These are phyloP conservation scores for Chernovozyma sophiae-reginae DNA, from an alignment of 1,139 yeast genomes.

Conservation along the genomic window DNA sequence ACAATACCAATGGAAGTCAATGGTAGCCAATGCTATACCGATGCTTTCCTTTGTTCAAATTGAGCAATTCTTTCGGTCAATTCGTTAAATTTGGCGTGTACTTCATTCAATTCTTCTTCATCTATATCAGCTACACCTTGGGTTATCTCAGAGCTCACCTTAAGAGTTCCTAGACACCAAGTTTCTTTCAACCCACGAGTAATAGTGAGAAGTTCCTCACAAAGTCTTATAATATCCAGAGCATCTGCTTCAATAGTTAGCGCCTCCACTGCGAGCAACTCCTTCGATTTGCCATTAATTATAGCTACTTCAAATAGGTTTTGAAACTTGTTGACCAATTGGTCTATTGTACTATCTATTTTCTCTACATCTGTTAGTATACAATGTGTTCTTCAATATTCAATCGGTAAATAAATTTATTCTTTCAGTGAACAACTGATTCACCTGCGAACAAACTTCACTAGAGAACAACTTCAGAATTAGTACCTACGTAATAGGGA, in stretches of 20 bases:
- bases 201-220: slow-evolving; percentile 49
- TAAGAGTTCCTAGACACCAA: slow-evolving; percentile 55
- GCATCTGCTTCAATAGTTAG: slow-evolving; percentile 54
- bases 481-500: slow-evolving; percentile 37
- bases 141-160: slow-evolving; percentile 19
- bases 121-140: slow-evolving; percentile 15
- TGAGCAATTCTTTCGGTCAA: slow-evolving; percentile 37
- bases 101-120: slow-evolving; percentile 18
- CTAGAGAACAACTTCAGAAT: too few relatives aligned
- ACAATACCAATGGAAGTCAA: too few relatives aligned
- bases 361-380: slow-evolving; percentile 24
- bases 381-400: too few relatives aligned
- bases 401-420: too few relatives aligned
- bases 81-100: slow-evolving; percentile 37
- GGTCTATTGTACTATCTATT: slow-evolving; percentile 40
- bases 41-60: slow-evolving; percentile 14
- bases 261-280: slow-evolving; percentile 50
- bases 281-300: slow-evolving; percentile 45
- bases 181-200: slow-evolving; percentile 50
- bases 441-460: too few relatives aligned
- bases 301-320: slow-evolving; percentile 42
- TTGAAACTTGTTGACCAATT: slow-evolving; percentile 39
- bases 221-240: slow-evolving; percentile 44
- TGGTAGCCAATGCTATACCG: neutral
- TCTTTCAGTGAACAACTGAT: too few relatives aligned